Evolutionary conservation across 345 rosid species (phyloP), one percentile per base, ranked within the genome.

Genomic region (Populus nigra): DNA sequence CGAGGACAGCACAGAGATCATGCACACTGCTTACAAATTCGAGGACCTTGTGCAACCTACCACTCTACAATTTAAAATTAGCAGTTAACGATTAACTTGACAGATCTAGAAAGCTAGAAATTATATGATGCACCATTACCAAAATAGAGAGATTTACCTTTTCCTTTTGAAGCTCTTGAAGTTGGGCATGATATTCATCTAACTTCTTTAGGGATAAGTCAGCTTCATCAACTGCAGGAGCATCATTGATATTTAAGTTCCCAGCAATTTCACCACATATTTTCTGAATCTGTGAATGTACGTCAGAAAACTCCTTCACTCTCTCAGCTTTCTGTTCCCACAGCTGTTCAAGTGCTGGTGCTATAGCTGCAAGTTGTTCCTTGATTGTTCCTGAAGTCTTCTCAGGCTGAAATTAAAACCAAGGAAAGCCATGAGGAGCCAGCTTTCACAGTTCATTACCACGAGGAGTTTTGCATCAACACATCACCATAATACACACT

Each of bases 271-370:
- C 97, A 73, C 88, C 94, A 80, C 98, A 90, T 75, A 93, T 91
- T 83, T 87, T 93, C 80, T 93, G 93, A 83, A 96, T 96, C 77
- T 96, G 96, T 33, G 96, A 87, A 76, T 81, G 99, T 25, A 92
- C 94, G 76, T 90, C 87, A 73, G 91, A 90, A 70, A 96, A 91
- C 80, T 91, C 90, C 77, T 80, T 80, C 12, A 92, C 88, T 75
- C 99, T 93, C 87, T 92, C 95, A 71, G 92, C 96, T 85, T 96
- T 93, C 88, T 90, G 98, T 81, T 90, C 89, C 92, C 92, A 92
- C 76, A 96, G 91, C 83, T 91, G 94, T 76, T 93, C 95, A 67
- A 96, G 97, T 7, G 81, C 91, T 2, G 99, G 99, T 73, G 96
- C 96, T 83, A 96, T 96, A 49, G 94, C 94, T 22, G 90, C 94